Evolutionary conservation across 2,329 filamentous ascomycete species (phyloP).

Genomic region (Pochonia chlamydosporia): DNA sequence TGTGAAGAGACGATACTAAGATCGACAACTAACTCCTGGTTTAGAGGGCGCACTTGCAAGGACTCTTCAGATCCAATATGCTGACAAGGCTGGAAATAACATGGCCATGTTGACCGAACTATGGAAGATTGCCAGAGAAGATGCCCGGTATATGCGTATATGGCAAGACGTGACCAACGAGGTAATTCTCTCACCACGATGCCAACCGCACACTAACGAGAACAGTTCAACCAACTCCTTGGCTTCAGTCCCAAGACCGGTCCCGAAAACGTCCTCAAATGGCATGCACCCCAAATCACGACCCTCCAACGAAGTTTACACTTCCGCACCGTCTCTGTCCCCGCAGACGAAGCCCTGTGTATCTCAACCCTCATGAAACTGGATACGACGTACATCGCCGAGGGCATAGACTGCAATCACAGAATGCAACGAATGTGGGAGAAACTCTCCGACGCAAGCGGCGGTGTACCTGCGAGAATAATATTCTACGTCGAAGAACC

Average conservation of each 20-base stretch:
- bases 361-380: constrained; percentile 22
- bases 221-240: constrained; percentile 15
- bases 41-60: constrained; percentile 26
- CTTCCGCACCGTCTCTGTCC: constrained; percentile 22
- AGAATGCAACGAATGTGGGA: constrained; percentile 20
- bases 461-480: constrained; percentile 14
- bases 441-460: constrained; percentile 10
- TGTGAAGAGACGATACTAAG: background rate
- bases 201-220: background rate
- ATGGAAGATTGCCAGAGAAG: constrained; percentile 7
- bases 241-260: constrained; percentile 7
- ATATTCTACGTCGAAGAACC: constrained; percentile 19
- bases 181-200: no score
- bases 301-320: constrained; percentile 19
- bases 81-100: constrained; percentile 19
- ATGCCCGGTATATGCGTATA: constrained; percentile 13
- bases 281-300: constrained; percentile 6
- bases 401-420: constrained; percentile 5
- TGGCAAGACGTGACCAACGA: constrained; percentile 15
- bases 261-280: constrained; percentile 5
- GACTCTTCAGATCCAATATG: constrained; percentile 27
- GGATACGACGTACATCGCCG: constrained; percentile 13
- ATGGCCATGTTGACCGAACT: constrained; percentile 10
- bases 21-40: background rate
- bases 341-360: constrained; percentile 23